phyloP scores from a whole-genome alignment of 768 basidiomycete species.

The Leccinellum albellum region DNA sequence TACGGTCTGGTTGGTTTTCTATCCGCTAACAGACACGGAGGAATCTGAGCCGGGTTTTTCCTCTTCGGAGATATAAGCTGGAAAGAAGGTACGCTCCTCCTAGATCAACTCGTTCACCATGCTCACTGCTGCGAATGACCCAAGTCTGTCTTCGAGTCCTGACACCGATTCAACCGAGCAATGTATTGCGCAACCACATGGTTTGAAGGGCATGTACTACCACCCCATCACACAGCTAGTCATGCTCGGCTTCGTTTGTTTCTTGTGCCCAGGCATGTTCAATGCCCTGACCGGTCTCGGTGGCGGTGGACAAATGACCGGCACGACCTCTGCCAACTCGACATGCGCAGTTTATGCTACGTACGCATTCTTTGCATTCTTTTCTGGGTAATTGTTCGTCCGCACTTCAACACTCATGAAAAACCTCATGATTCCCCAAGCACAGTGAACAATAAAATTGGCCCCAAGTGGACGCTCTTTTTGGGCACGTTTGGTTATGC shows the following conservation, averaged over 20 bases:
- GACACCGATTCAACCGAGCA: neutral
- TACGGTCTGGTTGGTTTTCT: neutral
- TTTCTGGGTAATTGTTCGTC: slow-evolving; percentile 54
- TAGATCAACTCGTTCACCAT: neutral
- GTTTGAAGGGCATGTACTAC: slow-evolving; percentile 54
- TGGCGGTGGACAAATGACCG: slow-evolving; percentile 69
- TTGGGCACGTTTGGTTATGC: slow-evolving; percentile 77
- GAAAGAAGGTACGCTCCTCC: neutral
- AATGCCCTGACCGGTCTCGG: slow-evolving; percentile 80
- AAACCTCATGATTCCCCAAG: slow-evolving; percentile 30
- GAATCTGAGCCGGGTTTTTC: neutral
- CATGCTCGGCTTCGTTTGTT: slow-evolving; percentile 65
- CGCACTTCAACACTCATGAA: neutral
- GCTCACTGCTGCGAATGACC: neutral
- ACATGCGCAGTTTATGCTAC: slow-evolving; percentile 67
- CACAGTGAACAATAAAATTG: slow-evolving; percentile 77
- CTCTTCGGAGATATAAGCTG: neutral
- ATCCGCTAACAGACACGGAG: neutral
- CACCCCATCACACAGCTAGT: slow-evolving; percentile 43
- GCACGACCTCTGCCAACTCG: slow-evolving; percentile 65
- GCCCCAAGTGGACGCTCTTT: slow-evolving; percentile 68
- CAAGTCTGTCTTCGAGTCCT: neutral
- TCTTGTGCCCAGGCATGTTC: slow-evolving; percentile 66
- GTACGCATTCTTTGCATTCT: slow-evolving; percentile 60
- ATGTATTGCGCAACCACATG: slow-evolving; percentile 16